A percentile compares a stretch with the other conserved stretches of the same genome.
Conservation (phyloP, 2,329 filamentous ascomycete species). For the Aspergillus sp. region DNA sequence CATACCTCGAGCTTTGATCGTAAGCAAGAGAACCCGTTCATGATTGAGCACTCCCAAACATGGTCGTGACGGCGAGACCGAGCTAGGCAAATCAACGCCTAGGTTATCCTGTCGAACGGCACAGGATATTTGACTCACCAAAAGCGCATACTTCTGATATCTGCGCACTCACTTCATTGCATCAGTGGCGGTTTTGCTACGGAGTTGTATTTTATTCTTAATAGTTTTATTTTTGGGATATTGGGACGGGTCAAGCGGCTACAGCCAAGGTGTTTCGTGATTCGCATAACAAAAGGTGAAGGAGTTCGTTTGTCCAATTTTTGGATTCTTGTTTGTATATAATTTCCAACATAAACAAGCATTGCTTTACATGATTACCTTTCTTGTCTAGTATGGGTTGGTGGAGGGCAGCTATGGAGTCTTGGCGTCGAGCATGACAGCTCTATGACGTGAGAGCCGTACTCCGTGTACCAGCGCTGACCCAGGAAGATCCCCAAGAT, state of each 20-base stretch:
- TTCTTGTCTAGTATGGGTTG: neutral
- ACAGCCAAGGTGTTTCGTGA: neutral
- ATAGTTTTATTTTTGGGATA: neutral
- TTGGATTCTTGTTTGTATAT: conserved; percentile 3
- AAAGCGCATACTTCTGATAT: neutral
- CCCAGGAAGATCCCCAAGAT: neutral
- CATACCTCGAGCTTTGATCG: conserved; percentile 19
- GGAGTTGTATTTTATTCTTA: neutral
- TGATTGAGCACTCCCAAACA: conserved; percentile 30
- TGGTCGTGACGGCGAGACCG: conserved; percentile 30
- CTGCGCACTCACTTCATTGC: conserved; percentile 1
- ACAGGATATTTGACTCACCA: conserved; percentile 17
- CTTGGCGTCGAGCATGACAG: neutral
- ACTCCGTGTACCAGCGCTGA: neutral
- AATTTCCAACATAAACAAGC: neutral
- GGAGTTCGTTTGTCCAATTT: neutral
- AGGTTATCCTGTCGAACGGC: conserved; percentile 34
- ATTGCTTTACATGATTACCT: neutral
- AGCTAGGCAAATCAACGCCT: conserved; percentile 35
- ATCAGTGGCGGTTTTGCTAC: conserved; percentile 9
- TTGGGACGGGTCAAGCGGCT: neutral
- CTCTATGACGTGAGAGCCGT: neutral
- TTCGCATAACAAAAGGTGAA: neutral
- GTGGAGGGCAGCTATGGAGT: neutral
- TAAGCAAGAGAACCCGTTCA: conserved; percentile 28